Evolutionary conservation across 2,329 filamentous ascomycete genomes (phyloP).

Genomic region (Paecilomyces sp.): DNA sequence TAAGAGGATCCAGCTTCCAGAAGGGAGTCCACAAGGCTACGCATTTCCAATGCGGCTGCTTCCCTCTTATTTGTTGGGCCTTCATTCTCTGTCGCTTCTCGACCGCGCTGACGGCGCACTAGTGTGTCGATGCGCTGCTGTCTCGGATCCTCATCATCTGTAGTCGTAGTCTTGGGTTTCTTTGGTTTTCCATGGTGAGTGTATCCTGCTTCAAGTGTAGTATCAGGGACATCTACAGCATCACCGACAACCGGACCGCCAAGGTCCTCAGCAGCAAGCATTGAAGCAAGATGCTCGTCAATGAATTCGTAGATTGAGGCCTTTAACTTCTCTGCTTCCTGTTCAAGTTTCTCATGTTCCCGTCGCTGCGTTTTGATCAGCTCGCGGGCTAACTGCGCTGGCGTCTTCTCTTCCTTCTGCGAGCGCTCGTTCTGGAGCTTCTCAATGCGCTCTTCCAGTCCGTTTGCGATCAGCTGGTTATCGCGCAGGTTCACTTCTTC

Average conservation of each 20-base stretch:
- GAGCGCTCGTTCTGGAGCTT: constrained; percentile 52
- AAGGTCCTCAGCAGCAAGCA: constrained; percentile 76
- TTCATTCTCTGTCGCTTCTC: constrained; percentile 12
- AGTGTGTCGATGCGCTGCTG: constrained; percentile 48
- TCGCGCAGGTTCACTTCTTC: constrained; percentile 44
- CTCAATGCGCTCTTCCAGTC: constrained; percentile 52
- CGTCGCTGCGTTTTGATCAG: constrained; percentile 54
- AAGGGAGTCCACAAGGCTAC: constrained; percentile 40
- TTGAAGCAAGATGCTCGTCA: constrained; percentile 59
- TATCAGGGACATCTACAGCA: constrained; percentile 57
- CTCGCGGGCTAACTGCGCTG: constrained; percentile 56
- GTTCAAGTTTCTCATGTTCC: constrained; percentile 55
- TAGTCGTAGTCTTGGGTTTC: constrained; percentile 23
- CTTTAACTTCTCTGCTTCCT: constrained; percentile 54
- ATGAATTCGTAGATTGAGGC: constrained; percentile 64
- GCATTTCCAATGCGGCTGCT: constrained; percentile 41
- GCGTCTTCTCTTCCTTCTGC: constrained; percentile 50
- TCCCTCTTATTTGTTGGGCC: constrained; percentile 37
- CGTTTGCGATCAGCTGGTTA: constrained; percentile 37
- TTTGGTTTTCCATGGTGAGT: constrained; percentile 44
- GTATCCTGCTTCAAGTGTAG: constrained; percentile 46
- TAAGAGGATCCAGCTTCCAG: constrained; percentile 42
- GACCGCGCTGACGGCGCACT: constrained; percentile 29
- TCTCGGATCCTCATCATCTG: constrained; percentile 22
- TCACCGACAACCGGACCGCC: constrained; percentile 78